A percentile compares a stretch with the other conserved stretches of the same genome.
Conservation (phyloP, 352 stramenopile species). For the Blastocystis sp. region DNA sequence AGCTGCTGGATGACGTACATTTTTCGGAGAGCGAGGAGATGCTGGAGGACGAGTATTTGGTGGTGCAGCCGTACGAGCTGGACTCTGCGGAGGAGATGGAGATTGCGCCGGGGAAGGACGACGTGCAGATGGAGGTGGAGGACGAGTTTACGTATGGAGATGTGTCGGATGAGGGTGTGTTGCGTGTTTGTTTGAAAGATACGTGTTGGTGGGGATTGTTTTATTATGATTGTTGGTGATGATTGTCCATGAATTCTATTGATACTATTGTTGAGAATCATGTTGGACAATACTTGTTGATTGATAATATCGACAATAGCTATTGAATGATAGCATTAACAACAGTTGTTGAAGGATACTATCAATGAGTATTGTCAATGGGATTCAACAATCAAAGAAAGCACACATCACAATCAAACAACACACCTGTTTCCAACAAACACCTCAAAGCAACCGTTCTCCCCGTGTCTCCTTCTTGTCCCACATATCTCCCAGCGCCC, state of each 20-base stretch:
- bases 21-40: neutral
- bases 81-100: neutral
- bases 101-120: slow-evolving; percentile 5
- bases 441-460: neutral
- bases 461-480: neutral
- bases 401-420: too few species aligned
- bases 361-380: too few species aligned
- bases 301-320: too few species aligned
- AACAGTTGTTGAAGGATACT: too few species aligned
- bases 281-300: too few species aligned
- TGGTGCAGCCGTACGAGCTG: neutral
- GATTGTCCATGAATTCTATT: neutral
- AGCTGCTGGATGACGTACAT: neutral
- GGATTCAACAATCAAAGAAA: too few species aligned
- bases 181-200: neutral
- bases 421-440: too few species aligned
- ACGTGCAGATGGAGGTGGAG: neutral
- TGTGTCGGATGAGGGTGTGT: neutral
- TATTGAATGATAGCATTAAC: too few species aligned
- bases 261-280: too few species aligned
- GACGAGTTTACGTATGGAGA: neutral
- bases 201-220: neutral
- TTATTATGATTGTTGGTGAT: neutral
- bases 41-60: slow-evolving; percentile 1
- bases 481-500: neutral